phyloP scores from a whole-genome alignment of 2,329 filamentous ascomycete genomes.

The Pseudogymnoascus sp. region DNA sequence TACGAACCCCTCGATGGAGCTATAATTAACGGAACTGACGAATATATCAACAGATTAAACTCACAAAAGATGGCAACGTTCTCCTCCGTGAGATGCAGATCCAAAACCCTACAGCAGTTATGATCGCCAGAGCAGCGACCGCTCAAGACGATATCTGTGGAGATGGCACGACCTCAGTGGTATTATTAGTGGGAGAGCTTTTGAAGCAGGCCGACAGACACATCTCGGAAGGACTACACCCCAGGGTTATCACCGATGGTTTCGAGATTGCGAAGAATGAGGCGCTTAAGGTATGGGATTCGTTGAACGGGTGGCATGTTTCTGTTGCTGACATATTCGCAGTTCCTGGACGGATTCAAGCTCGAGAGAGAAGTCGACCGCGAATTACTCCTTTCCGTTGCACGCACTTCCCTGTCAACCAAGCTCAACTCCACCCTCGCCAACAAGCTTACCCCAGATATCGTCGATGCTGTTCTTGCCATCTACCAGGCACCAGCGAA shows the following conservation, averaged over 20 bases:
- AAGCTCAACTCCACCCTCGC: conserved; percentile 88
- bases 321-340: conserved; percentile 12
- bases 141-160: conserved; percentile 98
- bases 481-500: conserved; percentile 87
- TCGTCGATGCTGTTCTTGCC: conserved; percentile 90
- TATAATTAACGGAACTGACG: conserved; percentile 13
- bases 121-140: conserved; percentile 76
- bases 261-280: conserved; percentile 96
- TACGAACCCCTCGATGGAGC: conserved; percentile 30
- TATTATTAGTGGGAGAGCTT: conserved; percentile 89
- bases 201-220: conserved; percentile 96
- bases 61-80: conserved; percentile 98
- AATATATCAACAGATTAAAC: conserved; percentile 64
- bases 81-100: conserved; percentile 77
- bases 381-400: conserved; percentile 87
- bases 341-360: conserved; percentile 96
- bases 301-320: not conserved
- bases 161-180: conserved; percentile 94
- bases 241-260: conserved; percentile 91
- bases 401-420: conserved; percentile 86
- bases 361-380: conserved; percentile 79
- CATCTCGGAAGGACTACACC: conserved; percentile 94
- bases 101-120: conserved; percentile 93
- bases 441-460: conserved; percentile 83
- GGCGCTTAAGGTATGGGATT: conserved; percentile 60